Percentiles rank a stretch among this genome's conserved stretches.
phyloP scores from a whole-genome alignment of 805 yeast species.

The Lipomyces japonicus region DNA sequence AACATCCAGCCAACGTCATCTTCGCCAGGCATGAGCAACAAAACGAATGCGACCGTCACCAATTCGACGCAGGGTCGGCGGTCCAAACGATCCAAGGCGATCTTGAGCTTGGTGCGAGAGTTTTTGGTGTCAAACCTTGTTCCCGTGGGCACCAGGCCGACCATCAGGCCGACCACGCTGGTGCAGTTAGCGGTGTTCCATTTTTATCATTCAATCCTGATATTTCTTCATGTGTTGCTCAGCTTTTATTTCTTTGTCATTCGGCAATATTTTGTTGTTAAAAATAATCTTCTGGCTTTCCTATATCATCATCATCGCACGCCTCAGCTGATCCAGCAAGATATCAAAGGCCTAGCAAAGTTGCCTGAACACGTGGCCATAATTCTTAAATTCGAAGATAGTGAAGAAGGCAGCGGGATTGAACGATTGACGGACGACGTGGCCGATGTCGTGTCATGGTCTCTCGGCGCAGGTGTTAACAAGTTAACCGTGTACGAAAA shows the following conservation, averaged over 20 bases:
- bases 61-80: background rate
- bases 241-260: constrained; percentile 7
- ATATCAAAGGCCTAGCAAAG: constrained; percentile 66
- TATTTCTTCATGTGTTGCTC: constrained; percentile 24
- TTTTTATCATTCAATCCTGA: constrained; percentile 22
- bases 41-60: background rate
- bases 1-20: background rate
- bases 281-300: constrained; percentile 27
- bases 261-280: constrained; percentile 19
- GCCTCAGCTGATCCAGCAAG: constrained; percentile 82
- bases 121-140: constrained; percentile 9
- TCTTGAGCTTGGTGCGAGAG: constrained; percentile 3
- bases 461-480: constrained; percentile 80
- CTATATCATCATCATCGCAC: constrained; percentile 41
- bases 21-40: background rate
- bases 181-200: constrained; percentile 19
- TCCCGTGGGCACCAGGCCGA: constrained; percentile 14
- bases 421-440: constrained; percentile 75
- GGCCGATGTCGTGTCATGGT: constrained; percentile 81
- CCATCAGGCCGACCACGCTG: constrained; percentile 10
- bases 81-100: background rate
- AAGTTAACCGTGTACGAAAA: constrained; percentile 72
- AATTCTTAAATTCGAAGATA: constrained; percentile 67
- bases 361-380: constrained; percentile 75
- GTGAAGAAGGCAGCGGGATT: constrained; percentile 84